Evolutionary conservation across 2,329 filamentous ascomycete species (phyloP), one percentile per base, ranked within the genome.

Genomic region (Berkeleyomyces basicola): DNA sequence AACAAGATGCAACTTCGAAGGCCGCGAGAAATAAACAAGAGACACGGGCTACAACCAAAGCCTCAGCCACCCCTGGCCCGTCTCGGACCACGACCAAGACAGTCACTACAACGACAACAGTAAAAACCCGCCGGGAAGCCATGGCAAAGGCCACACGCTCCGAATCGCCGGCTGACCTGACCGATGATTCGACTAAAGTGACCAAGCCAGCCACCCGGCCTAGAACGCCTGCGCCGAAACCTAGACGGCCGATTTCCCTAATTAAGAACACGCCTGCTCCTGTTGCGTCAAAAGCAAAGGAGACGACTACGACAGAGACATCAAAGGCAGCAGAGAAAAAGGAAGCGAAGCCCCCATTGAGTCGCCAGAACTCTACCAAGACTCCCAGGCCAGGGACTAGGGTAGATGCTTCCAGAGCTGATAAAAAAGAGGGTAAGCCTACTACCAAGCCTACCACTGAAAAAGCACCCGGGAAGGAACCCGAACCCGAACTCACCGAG

Each of bases 191-290:
- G 1, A 31, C 61, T 14, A 63, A 63, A 46, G 11, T 58, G 14
- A 51, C 58, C 7, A 59, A 58, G 37, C 57, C 59, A 23, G 23
- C 36, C n/a, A 40, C 39, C 9, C 61, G 60, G 58, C 63, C 63
- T 62, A 64, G 59, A 62, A 64, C 63, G 16, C 63, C 63, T 23
- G 63, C 55, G 4, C 55, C 60, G 31, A 62, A 62, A 14, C 39
- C 63, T 11, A 46, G 63, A 10, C 44, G 60, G 11, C 55, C 63
- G n/a, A 62, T 62, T 33, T 62, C 60, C 39, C 63, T 62, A 2
- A 62, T 61, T 55, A 63, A 64, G 37, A 66, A 63, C 44, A 64
- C 63, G 16, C 63, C 58, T 55, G 62, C 46, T 7, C 44, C 43
- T 7, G 59, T 7, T 10, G 6, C n/a, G 23, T 23, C 33, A 7